Conservation (phyloP, 108 stramenopile species). For the Bacterosira constricta region DNA sequence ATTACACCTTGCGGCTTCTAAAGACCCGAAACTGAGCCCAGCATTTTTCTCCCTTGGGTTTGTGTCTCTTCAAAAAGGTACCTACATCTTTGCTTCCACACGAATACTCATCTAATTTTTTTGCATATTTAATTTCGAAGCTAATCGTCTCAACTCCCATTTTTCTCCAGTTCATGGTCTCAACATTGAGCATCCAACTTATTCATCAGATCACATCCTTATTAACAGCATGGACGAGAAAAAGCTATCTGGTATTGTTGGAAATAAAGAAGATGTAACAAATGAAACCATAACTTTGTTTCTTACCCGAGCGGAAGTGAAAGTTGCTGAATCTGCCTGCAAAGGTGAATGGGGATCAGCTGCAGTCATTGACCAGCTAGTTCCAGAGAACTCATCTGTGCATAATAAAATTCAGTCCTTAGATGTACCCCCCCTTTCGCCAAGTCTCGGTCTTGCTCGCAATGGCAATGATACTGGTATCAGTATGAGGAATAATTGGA, state of each 20-base stretch:
- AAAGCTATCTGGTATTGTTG: background rate
- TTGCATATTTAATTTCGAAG: background rate
- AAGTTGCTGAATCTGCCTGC: slow-evolving; percentile 62
- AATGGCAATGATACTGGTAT: slow-evolving; percentile 15
- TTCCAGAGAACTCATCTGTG: slow-evolving; percentile 62
- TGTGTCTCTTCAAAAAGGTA: slow-evolving; percentile 35
- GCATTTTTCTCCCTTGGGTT: slow-evolving; percentile 41
- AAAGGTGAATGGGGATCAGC: slow-evolving; percentile 84
- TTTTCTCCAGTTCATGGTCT: slow-evolving; percentile 18
- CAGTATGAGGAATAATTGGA: slow-evolving; percentile 53
- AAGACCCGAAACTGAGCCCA: slow-evolving; percentile 12
- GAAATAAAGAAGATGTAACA: slow-evolving; percentile 1
- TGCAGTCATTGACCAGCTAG: slow-evolving; percentile 61
- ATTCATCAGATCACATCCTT: slow-evolving; percentile 12
- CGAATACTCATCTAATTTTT: background rate
- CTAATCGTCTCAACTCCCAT: background rate
- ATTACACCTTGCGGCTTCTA: slow-evolving; percentile 10
- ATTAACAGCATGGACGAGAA: slow-evolving; percentile 1
- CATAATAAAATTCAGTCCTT: slow-evolving; percentile 71
- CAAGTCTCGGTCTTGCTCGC: slow-evolving; percentile 48
- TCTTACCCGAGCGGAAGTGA: slow-evolving; percentile 34
- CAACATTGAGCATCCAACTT: slow-evolving; percentile 3
- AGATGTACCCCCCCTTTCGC: slow-evolving; percentile 77
- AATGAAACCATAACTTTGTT: slow-evolving; percentile 2
- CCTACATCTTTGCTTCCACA: too few relatives aligned